Evolutionary conservation across 768 basidiomycete genomes (phyloP).

Genomic region (Leccinum barrowsii): DNA sequence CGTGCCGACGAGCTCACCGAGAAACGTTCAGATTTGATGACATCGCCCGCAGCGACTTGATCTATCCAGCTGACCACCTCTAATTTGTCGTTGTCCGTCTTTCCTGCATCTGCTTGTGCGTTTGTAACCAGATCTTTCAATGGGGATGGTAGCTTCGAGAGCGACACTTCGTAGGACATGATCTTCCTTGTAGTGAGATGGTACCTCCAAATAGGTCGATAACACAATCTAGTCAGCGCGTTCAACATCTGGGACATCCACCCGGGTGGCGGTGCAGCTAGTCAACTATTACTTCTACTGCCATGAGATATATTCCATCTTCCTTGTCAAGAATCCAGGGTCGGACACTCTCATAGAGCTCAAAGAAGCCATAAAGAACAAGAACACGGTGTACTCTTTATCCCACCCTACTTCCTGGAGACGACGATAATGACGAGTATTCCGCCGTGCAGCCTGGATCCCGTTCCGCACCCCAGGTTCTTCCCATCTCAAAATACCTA

Average conservation of each 20-base stretch:
- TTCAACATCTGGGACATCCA: slow-evolving; percentile 8
- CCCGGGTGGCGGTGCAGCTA: too few species aligned
- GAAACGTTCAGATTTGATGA: slow-evolving; percentile 44
- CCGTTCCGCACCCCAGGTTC: slow-evolving; percentile 12
- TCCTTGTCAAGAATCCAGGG: neutral
- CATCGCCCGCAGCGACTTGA: slow-evolving; percentile 49
- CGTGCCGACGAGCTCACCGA: slow-evolving; percentile 39
- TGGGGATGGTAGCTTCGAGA: slow-evolving; percentile 44
- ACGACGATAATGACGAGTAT: too few species aligned
- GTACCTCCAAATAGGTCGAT: slow-evolving; percentile 18
- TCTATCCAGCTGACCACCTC: slow-evolving; percentile 72
- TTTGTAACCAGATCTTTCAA: slow-evolving; percentile 55
- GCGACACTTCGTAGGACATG: slow-evolving; percentile 50
- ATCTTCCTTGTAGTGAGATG: slow-evolving; percentile 26
- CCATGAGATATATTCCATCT: too few species aligned
- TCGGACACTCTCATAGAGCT: too few species aligned
- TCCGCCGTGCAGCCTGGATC: neutral
- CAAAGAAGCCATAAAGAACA: too few species aligned
- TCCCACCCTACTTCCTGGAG: too few species aligned
- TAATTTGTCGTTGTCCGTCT: slow-evolving; percentile 55
- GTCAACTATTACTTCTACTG: too few species aligned
- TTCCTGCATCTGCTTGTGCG: slow-evolving; percentile 42
- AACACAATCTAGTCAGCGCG: slow-evolving; percentile 17
- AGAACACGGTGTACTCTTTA: too few species aligned
- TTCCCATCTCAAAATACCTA: slow-evolving; percentile 19